A percentile compares a stretch with the other conserved stretches of the same genome.
These are phyloP conservation scores for Cyberlindnera suaveolens DNA, from an alignment of 805 yeast species.

Conservation along the genomic window DNA sequence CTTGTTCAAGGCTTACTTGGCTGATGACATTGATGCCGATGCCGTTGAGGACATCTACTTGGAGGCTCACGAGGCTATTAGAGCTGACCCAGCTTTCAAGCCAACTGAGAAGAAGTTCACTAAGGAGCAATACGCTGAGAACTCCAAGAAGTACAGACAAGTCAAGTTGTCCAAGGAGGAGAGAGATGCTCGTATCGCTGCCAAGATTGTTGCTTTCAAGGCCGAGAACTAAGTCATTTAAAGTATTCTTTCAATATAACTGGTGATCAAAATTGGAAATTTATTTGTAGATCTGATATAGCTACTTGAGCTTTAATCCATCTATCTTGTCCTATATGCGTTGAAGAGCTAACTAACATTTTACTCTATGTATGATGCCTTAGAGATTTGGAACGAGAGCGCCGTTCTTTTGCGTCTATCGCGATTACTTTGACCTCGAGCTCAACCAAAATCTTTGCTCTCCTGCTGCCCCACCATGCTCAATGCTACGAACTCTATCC, in stretches of 20 bases:
- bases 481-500: conserved; percentile 3
- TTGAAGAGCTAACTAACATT: conserved; percentile 19
- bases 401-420: too few species aligned
- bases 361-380: conserved; percentile 32
- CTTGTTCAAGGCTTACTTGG: conserved; percentile 93
- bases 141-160: conserved; percentile 87
- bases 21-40: conserved; percentile 96
- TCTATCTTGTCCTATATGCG: too few species aligned
- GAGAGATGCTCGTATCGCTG: conserved; percentile 83
- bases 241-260: not conserved
- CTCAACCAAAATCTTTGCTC: too few species aligned
- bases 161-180: conserved; percentile 85
- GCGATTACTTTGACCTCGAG: too few species aligned
- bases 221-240: conserved; percentile 22
- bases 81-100: conserved; percentile 91
- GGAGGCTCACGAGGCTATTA: conserved; percentile 91
- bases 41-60: conserved; percentile 92
- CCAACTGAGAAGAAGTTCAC: conserved; percentile 89
- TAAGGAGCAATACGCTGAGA: conserved; percentile 97
- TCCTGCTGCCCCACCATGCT: too few species aligned
- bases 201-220: conserved; percentile 91
- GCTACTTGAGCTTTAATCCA: too few species aligned
- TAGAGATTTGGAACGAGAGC: too few species aligned
- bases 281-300: not conserved
- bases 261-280: conserved; percentile 29